These are phyloP conservation scores for Diospyros kaki DNA, from an alignment of 148 eudicot species.

Conservation along the genomic window DNA sequence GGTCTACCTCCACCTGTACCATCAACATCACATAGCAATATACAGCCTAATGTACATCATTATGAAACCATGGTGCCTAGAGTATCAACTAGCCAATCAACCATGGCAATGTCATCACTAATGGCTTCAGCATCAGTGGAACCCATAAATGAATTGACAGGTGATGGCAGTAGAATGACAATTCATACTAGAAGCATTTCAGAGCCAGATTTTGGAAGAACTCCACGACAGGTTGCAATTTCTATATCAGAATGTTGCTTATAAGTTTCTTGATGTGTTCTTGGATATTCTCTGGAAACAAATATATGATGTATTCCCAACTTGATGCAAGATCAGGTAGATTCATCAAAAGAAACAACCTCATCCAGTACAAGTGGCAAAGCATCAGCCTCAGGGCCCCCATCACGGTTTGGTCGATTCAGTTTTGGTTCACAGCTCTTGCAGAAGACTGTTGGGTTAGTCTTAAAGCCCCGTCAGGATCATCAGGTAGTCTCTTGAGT, in stretches of 20 bases:
- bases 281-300: background rate
- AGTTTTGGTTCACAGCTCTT: conserved; percentile 67
- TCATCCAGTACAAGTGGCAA: conserved; percentile 48
- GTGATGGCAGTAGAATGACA: conserved; percentile 41
- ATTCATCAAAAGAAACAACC: conserved; percentile 48
- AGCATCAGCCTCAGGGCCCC: conserved; percentile 35
- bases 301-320: conserved; percentile 8
- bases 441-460: conserved; percentile 78
- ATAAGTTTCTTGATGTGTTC: background rate
- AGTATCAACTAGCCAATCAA: conserved; percentile 77
- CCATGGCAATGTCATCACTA: conserved; percentile 86
- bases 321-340: conserved; percentile 35
- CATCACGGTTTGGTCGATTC: conserved; percentile 69
- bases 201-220: conserved; percentile 80
- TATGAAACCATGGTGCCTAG: conserved; percentile 42
- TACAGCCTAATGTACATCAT: conserved; percentile 43
- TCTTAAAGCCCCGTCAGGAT: conserved; percentile 59
- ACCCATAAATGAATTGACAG: conserved; percentile 63
- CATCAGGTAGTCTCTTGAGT: conserved; percentile 46
- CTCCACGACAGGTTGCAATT: conserved; percentile 62
- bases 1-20: conserved; percentile 76
- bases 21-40: conserved; percentile 31
- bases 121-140: conserved; percentile 60
- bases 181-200: conserved; percentile 76
- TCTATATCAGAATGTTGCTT: background rate